Evolutionary conservation across 2,329 filamentous ascomycete genomes (phyloP).

Genomic region (Atkinsonella hypoxylon): DNA sequence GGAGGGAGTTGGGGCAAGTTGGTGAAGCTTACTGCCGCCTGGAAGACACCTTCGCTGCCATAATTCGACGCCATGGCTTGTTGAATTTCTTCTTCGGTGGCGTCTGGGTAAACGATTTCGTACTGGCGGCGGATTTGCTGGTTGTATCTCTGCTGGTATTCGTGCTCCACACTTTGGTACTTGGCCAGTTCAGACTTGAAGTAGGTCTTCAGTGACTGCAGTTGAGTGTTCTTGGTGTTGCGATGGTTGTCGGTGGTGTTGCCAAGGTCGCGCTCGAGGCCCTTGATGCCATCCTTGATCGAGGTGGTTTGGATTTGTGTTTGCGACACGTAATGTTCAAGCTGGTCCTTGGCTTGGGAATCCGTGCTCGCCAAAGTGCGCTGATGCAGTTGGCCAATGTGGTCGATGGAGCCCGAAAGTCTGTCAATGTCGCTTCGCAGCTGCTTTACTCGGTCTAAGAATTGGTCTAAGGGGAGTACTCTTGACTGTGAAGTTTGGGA

Average conservation of each 20-base stretch:
- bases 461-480: slow-evolving; percentile 49
- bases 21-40: slow-evolving; percentile 58
- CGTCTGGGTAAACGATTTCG: slow-evolving; percentile 69
- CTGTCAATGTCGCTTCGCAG: slow-evolving; percentile 56
- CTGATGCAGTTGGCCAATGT: slow-evolving; percentile 60
- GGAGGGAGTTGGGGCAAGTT: not conserved
- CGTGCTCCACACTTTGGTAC: slow-evolving; percentile 59
- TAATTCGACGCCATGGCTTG: slow-evolving; percentile 60
- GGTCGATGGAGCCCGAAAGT: slow-evolving; percentile 53
- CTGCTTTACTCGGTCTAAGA: slow-evolving; percentile 53
- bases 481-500: slow-evolving; percentile 8
- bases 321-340: slow-evolving; percentile 56
- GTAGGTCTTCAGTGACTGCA: slow-evolving; percentile 55
- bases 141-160: slow-evolving; percentile 58
- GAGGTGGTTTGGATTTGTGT: slow-evolving; percentile 62
- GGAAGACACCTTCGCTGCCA: slow-evolving; percentile 71
- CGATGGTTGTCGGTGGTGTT: slow-evolving; percentile 49
- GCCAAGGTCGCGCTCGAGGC: slow-evolving; percentile 57
- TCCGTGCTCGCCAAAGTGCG: slow-evolving; percentile 58
- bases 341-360: slow-evolving; percentile 38
- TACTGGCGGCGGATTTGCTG: slow-evolving; percentile 74
- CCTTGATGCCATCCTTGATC: slow-evolving; percentile 70
- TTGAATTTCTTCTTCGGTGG: slow-evolving; percentile 59
- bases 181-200: slow-evolving; percentile 61
- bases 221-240: slow-evolving; percentile 56